Evolutionary conservation across 495 filamentous ascomycete species (phyloP).

Genomic region (Staphylotrichum longicolle): DNA sequence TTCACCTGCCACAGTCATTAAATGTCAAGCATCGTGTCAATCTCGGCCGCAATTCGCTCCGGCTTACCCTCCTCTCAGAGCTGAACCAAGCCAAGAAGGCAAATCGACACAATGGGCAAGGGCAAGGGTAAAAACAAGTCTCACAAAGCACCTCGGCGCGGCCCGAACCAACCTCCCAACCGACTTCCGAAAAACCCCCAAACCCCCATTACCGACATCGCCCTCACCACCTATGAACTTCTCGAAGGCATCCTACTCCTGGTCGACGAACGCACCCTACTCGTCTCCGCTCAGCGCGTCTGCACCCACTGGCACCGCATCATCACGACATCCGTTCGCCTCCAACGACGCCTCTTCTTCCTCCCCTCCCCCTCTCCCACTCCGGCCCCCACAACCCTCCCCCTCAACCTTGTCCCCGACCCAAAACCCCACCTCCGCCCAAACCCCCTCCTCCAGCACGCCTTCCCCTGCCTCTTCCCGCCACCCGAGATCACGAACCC

Average conservation of each 20-base stretch:
- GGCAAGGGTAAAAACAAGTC: not conserved
- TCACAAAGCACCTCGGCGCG: not conserved
- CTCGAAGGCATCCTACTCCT: conserved; percentile 24
- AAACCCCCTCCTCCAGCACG: conserved; percentile 5
- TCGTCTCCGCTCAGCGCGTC: conserved; percentile 23
- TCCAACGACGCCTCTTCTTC: conserved; percentile 24
- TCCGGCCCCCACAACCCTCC: not conserved
- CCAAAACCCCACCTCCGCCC: no score
- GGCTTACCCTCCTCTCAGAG: no score
- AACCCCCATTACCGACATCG: not conserved
- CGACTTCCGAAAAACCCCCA: not conserved
- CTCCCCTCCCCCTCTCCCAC: not conserved
- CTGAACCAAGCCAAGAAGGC: no score
- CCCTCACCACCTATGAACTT: conserved; percentile 14
- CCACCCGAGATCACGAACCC: not conserved
- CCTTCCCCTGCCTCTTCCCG: conserved; percentile 1
- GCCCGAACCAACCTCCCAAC: not conserved
- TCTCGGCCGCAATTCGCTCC: no score
- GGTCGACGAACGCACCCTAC: conserved; percentile 24
- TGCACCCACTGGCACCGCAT: conserved; percentile 14
- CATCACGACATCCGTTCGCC: conserved; percentile 15
- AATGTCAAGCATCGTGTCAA: no score
- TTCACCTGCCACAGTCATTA: no score
- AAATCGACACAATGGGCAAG: no score
- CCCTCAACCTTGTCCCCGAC: not conserved